Evolutionary conservation across 495 filamentous ascomycete genomes (phyloP), one percentile per base, ranked within the genome.

Genomic region (Geoglossum glabrum): DNA sequence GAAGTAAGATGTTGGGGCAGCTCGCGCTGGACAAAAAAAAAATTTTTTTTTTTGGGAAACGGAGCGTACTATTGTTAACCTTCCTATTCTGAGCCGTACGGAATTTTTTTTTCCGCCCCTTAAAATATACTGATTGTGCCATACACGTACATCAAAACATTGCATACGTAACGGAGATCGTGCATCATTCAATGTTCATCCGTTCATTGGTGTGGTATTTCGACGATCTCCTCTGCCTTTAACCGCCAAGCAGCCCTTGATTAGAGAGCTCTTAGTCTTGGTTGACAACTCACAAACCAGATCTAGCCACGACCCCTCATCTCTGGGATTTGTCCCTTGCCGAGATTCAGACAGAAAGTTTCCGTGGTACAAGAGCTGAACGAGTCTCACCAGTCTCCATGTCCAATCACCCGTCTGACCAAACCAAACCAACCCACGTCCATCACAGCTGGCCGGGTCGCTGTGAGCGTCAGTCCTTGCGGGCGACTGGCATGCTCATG

Each of bases 271-370:
- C 25, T 11, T 30, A 27, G 28, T 5, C 49, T 52, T 13, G 49
- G 25, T 52, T 52, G 49, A 52, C 49, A 52, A 9, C 49, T 52
- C 49, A 52, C 49, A 52, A 52, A 52, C 25, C 49, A 52, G 49
- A 52, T 30, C 49, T 30, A 27, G 49, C 28, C 23, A 52, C 23
- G 49, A 52, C 49, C 40, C 40, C 17, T 9, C 40, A 45, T 21
- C 36, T 9, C 15, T 45, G 40, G 40, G 17, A 45, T 21, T 40
- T 40, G 36, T 40, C 11, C 36, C 36, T 40, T 45, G 40, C n/a
- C 40, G 40, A 45, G n/a, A 45, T 45, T 19, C n/a, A 21, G 40
- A 45, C 40, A 45, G 31, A 40, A 40, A 40, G 36, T 40, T 8
- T 40, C 23, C 0, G 40, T 21, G 17, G 40, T 21, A 19, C 17